Base-by-base conservation (phyloP, 108 stramenopile genomes). In the Cyclostephanos tholiformis region DNA sequence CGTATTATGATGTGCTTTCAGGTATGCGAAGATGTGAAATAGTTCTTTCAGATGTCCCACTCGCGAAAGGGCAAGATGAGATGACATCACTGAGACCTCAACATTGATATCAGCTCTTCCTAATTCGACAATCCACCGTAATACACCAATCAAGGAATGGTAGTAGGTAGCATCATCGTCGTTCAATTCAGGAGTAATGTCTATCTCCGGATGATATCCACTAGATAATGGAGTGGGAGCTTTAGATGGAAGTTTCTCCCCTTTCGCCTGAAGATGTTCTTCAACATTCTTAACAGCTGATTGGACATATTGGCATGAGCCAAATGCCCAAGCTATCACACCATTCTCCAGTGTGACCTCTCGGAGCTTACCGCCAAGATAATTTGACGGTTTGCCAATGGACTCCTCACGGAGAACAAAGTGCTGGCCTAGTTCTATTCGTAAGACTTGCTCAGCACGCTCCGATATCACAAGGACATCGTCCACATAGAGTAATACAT, bases 271-370 rank as follows among this genome's bases (percentile, higher is more conserved):
- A 25, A 55, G 27, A 27, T 55, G 27, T 55, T 55, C 53, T 55
- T 55, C 53, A 1, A 77, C 76, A 44, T 77, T 69, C 20, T 38
- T 67, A 14, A 86, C 82, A 19, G 85, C 78, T 2, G 39, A 56
- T 49, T 75, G 65, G 23, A 82, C 76, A 72, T 87, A 82, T 53
- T 87, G 58, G 14, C 72, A 61, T 7, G 86, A 72, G 22, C 75
- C 41, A 36, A 86, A 74, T 12, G 84, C 69, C 88, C 88, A 89
- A 27, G 53, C 53, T 23, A 11, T 27, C 26, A 55, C 53, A 55
- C 53, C 53, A 55, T 55, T 55, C 26, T 55, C 53, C 0, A 55
- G 53, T 55, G 53, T 55, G 27, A 55, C 53, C 53, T 55, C 25
- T 6, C 53, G 27, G 10, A 55, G 53, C 53, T 55, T 55, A 27